phyloP scores from a whole-genome alignment of 225 moss, liverwort and hornwort species.

The Anthoceros angustus region DNA sequence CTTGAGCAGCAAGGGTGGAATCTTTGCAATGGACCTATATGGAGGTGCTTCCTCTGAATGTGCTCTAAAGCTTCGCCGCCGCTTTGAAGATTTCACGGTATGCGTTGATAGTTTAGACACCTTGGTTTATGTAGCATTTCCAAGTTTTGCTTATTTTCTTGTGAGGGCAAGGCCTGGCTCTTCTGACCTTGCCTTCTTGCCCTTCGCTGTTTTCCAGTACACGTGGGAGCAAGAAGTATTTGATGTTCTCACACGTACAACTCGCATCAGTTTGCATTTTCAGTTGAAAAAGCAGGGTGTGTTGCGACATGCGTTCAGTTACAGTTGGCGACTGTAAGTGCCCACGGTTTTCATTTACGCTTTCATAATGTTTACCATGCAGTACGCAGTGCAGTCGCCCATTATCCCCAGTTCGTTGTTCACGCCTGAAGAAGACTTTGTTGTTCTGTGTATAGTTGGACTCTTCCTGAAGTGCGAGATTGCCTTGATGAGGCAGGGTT shows the following conservation, averaged over 20 bases:
- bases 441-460: conserved; percentile 20
- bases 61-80: conserved; percentile 28
- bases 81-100: conserved; percentile 28
- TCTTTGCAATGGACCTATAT: conserved; percentile 42
- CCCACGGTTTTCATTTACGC: background rate
- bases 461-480: conserved; percentile 33
- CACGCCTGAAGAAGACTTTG: background rate
- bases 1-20: conserved; percentile 23
- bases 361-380: background rate
- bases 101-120: background rate
- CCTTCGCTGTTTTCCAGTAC: conserved; percentile 15
- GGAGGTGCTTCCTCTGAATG: conserved; percentile 38
- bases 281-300: conserved; percentile 27
- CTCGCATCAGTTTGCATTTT: conserved; percentile 36
- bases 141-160: too few species aligned
- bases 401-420: too few species aligned
- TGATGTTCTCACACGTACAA: conserved; percentile 28
- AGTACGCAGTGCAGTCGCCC: too few species aligned
- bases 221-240: conserved; percentile 47
- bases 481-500: conserved; percentile 38
- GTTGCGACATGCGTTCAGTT: conserved; percentile 33
- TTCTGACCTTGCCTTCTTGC: too few species aligned
- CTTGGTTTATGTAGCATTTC: background rate
- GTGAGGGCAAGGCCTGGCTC: too few species aligned
- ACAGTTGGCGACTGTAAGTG: conserved; percentile 30